Base-by-base conservation (phyloP, 805 yeast species). In the Wickerhamiella domercqiae region DNA sequence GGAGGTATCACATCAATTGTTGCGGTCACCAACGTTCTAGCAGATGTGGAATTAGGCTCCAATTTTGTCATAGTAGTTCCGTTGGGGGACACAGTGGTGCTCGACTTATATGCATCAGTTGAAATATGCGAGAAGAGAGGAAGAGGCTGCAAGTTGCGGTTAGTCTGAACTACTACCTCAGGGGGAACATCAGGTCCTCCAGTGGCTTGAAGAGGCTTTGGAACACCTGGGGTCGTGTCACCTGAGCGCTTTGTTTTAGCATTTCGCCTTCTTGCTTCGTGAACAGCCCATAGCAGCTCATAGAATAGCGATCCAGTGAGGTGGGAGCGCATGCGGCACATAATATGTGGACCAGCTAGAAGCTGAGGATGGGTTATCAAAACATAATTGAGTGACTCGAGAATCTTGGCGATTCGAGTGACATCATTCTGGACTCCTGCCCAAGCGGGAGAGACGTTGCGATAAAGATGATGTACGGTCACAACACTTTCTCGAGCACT, bases 361-460 rank as follows among this genome's bases (percentile, higher is more conserved):
- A 86, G 64, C 37, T 83, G 86, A 1, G 96, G 94, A 50, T 82
- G 83, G 0, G 93, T 79, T 41, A 80, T 77, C 32, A 86, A 65
- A 5, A 82, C 94, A 53, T 79, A 78, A 54, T 86, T 86, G 50
- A 86, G 65, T 51, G 83, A 82, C 49, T 86, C 96, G 48, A 86
- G 64, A 6, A 84, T 87, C 45, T 81, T 82, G 2, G 96, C 95
- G 0, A 93, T 80, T 55, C 96, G 67, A 2, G 93, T 77, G 22
- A 86, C 78, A 57, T 86, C 96, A 59, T 82, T 84, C 43, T 82
- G 82, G 29, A 84, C 79, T 35, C 78, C 79, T 45, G 80, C 76
- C 96, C 96, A 86, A 5, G 93, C 86, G 3, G 90, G 76, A 28
- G 83, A 63, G 57, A 87, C 84, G 52, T 86, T 86, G 57, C 95